A percentile compares a stretch with the other conserved stretches of the same genome.
Conservation (phyloP, 306 rosid genomes). For the Gleditsia sinensis region DNA sequence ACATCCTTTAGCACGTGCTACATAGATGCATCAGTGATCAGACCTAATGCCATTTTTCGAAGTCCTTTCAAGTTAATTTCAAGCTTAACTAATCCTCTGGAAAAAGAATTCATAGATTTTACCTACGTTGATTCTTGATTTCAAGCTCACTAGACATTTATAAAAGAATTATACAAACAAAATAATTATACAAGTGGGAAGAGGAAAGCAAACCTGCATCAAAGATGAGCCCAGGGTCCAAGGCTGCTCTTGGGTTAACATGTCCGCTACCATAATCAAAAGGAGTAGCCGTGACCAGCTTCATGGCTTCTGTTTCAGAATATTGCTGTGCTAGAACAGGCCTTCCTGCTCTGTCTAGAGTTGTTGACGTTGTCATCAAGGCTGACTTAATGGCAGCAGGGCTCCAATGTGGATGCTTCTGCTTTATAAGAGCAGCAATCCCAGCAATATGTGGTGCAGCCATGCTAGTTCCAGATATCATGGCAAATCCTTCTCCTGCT, state of each 20-base stretch:
- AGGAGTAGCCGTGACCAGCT: slow-evolving; percentile 76
- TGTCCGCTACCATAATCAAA: slow-evolving; percentile 99
- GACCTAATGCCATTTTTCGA: background rate
- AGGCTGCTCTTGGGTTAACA: slow-evolving; percentile 86
- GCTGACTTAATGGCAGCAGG: slow-evolving; percentile 98
- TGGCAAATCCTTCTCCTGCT: slow-evolving; percentile 93
- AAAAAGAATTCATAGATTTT: slow-evolving; percentile 2
- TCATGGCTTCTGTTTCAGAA: slow-evolving; percentile 82
- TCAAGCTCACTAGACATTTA: background rate
- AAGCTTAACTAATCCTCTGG: no score
- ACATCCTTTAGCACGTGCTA: background rate
- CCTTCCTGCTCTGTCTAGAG: slow-evolving; percentile 79
- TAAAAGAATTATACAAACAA: background rate
- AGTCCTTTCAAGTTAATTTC: background rate
- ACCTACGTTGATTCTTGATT: slow-evolving; percentile 5
- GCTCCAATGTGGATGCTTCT: slow-evolving; percentile 95
- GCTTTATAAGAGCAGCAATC: slow-evolving; percentile 94
- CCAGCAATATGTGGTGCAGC: slow-evolving; percentile 99
- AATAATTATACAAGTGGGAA: slow-evolving; percentile 12
- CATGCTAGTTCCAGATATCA: slow-evolving; percentile 99
- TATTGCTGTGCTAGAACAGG: slow-evolving; percentile 88
- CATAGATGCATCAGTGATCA: background rate
- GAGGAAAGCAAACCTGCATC: slow-evolving; percentile 70
- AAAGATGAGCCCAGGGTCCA: slow-evolving; percentile 97
- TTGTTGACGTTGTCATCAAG: slow-evolving; percentile 91